Conservation (phyloP, 805 yeast genomes). For the Starmerella bombicola region DNA sequence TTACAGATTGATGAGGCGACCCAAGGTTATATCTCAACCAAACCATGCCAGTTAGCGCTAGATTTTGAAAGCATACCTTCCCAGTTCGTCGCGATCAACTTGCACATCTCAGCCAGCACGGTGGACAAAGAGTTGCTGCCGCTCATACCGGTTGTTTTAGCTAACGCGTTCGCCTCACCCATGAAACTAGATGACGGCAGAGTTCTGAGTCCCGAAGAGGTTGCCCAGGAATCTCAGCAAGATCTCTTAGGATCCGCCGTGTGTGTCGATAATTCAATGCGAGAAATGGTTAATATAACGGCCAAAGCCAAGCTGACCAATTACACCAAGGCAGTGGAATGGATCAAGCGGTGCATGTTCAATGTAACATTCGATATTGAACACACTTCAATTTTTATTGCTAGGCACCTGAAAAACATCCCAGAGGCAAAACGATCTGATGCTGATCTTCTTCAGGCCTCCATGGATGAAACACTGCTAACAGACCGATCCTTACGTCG, state of each 20-base stretch:
- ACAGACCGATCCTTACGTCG: conserved; percentile 50
- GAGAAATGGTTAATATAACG: conserved; percentile 52
- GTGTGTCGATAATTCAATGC: conserved; percentile 47
- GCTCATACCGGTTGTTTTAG: conserved; percentile 48
- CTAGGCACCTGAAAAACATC: conserved; percentile 45
- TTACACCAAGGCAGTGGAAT: conserved; percentile 56
- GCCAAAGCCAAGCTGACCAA: conserved; percentile 50
- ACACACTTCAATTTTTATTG: conserved; percentile 54
- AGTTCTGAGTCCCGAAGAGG: conserved; percentile 55
- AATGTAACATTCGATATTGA: conserved; percentile 58
- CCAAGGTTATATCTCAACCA: conserved; percentile 21
- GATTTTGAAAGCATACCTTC: conserved; percentile 73
- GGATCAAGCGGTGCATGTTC: conserved; percentile 59
- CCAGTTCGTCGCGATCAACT: conserved; percentile 58
- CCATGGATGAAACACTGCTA: conserved; percentile 43
- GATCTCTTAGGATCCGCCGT: conserved; percentile 52
- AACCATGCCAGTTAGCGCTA: conserved; percentile 40
- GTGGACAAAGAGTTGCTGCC: conserved; percentile 46
- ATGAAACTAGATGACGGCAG: conserved; percentile 50
- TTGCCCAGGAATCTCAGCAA: conserved; percentile 55
- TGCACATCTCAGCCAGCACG: conserved; percentile 45
- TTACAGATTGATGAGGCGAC: conserved; percentile 10
- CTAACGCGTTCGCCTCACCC: conserved; percentile 62
- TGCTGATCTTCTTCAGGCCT: conserved; percentile 49
- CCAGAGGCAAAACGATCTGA: conserved; percentile 57